Conservation (phyloP, 2,329 filamentous ascomycete species). For the Claviceps maximensis region DNA sequence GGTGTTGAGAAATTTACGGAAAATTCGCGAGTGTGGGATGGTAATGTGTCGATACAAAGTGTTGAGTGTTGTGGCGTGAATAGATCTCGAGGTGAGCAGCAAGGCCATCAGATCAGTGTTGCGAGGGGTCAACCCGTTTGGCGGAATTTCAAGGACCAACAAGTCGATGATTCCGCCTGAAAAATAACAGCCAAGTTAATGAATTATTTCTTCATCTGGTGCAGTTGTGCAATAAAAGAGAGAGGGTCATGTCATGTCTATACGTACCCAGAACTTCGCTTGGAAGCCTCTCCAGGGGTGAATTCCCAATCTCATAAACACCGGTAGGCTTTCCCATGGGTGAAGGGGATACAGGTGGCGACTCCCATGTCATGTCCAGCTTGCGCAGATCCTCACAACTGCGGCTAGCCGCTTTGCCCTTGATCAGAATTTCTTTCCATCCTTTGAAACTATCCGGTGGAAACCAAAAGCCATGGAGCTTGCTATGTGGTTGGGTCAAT, state of each 20-base stretch:
- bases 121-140: slow-evolving; percentile 58
- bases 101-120: slow-evolving; percentile 69
- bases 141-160: slow-evolving; percentile 58
- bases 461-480: slow-evolving; percentile 44
- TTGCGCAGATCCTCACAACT: slow-evolving; percentile 48
- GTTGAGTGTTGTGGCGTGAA: slow-evolving; percentile 59
- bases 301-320: slow-evolving; percentile 28
- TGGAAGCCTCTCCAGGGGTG: slow-evolving; percentile 54
- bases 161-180: slow-evolving; percentile 61
- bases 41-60: slow-evolving; percentile 70
- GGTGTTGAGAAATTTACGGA: slow-evolving; percentile 66
- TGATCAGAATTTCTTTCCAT: slow-evolving; percentile 49
- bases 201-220: neutral
- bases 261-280: slow-evolving; percentile 56
- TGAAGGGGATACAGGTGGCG: slow-evolving; percentile 21
- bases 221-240: neutral
- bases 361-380: slow-evolving; percentile 41
- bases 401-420: slow-evolving; percentile 44
- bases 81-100: slow-evolving; percentile 58
- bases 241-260: neutral
- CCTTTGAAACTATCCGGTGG: slow-evolving; percentile 45
- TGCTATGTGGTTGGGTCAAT: slow-evolving; percentile 41
- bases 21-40: slow-evolving; percentile 71
- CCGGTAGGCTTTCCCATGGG: slow-evolving; percentile 18
- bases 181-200: neutral